phyloP scores from a whole-genome alignment of 2,329 filamentous ascomycete genomes.

The Ceratocystis huliohia region DNA sequence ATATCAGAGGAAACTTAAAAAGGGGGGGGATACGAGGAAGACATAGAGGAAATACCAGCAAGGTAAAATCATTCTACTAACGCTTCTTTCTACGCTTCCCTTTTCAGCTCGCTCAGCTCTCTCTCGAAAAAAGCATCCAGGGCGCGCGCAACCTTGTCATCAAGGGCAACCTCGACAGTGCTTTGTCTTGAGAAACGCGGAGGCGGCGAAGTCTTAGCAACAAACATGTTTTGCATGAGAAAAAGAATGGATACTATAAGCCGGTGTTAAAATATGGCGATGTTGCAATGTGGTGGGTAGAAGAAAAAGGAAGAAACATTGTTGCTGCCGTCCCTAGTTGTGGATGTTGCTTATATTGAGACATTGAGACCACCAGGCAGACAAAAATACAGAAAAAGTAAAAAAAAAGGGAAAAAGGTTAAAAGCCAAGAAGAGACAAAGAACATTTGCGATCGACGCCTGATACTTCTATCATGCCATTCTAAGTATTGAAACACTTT shows the following conservation, averaged over 20 bases:
- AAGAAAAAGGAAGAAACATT: neutral
- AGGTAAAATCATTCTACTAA: neutral
- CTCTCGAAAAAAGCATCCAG: neutral
- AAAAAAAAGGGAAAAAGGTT: neutral
- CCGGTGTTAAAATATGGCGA: neutral
- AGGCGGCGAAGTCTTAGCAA: constrained; percentile 1
- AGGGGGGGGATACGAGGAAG: neutral
- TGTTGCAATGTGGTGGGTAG: neutral
- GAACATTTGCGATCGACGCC: neutral
- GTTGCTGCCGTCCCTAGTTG: too few species aligned
- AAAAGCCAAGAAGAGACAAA: neutral
- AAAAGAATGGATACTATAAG: neutral
- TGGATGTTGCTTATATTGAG: neutral
- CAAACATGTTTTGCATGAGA: constrained; percentile 8
- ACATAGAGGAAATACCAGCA: neutral
- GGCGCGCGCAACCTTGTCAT: neutral
- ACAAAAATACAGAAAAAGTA: neutral
- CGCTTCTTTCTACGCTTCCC: neutral
- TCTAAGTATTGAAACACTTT: too few species aligned
- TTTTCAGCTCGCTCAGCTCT: neutral
- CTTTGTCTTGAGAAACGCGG: neutral
- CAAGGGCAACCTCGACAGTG: neutral
- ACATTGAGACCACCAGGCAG: neutral
- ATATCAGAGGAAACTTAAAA: neutral
- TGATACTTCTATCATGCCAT: neutral